Percentiles rank a stretch among this genome's conserved stretches.
These are phyloP conservation scores for Aspergillus brasiliensis DNA, from an alignment of 2,329 filamentous ascomycete species.

Conservation along the genomic window DNA sequence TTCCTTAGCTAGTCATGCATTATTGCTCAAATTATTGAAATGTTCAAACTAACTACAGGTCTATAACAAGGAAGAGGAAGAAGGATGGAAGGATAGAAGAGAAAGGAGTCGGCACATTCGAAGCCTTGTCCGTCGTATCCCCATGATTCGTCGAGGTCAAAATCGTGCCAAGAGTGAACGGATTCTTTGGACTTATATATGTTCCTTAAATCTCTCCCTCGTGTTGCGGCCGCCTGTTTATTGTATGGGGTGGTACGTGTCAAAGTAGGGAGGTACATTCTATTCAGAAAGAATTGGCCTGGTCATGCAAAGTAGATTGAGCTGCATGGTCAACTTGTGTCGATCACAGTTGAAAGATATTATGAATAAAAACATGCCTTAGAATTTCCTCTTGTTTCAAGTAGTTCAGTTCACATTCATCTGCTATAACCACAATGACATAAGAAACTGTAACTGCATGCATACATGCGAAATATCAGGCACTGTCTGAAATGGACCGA, in stretches of 20 bases:
- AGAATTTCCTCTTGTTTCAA: too few species aligned
- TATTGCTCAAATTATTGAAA: not conserved
- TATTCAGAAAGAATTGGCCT: not conserved
- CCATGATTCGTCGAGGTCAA: conserved; percentile 50
- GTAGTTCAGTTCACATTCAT: too few species aligned
- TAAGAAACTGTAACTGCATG: too few species aligned
- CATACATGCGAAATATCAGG: too few species aligned
- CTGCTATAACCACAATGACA: too few species aligned
- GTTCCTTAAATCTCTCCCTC: conserved; percentile 37
- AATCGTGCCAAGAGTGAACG: conserved; percentile 44
- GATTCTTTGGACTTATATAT: conserved; percentile 25
- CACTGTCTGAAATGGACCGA: too few species aligned
- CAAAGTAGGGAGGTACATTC: conserved; percentile 49
- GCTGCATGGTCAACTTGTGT: too few species aligned
- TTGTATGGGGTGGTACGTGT: conserved; percentile 44
- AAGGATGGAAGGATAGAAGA: not conserved
- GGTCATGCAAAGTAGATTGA: not conserved
- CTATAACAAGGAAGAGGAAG: not conserved
- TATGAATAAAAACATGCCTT: too few species aligned
- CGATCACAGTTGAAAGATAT: not conserved
- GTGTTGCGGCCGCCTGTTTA: conserved; percentile 45
- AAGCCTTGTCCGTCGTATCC: conserved; percentile 47
- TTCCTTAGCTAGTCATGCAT: not conserved
- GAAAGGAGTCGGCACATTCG: conserved; percentile 41
- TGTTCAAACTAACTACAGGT: conserved; percentile 11